phyloP scores from a whole-genome alignment of 2,329 filamentous ascomycete species.

The Cytospora schulzeri region DNA sequence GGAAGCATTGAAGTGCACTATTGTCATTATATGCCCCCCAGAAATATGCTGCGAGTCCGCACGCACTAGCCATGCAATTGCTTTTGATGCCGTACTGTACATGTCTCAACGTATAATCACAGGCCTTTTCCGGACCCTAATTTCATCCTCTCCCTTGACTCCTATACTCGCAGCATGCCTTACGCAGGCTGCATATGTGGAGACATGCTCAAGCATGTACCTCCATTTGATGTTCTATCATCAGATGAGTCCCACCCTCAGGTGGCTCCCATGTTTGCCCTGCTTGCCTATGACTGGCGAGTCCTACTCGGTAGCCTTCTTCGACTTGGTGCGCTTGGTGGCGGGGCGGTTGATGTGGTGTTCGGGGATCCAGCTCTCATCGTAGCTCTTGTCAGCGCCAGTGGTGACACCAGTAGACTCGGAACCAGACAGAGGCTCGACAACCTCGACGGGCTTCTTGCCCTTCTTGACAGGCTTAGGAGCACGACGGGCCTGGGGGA shows the following conservation, averaged over 20 bases:
- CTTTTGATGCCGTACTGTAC: slow-evolving; percentile 17
- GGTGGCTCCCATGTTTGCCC: not conserved
- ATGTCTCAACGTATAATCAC: slow-evolving; percentile 13
- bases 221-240: not conserved
- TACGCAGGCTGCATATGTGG: not conserved
- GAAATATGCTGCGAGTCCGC: slow-evolving; percentile 1
- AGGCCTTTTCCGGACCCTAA: slow-evolving; percentile 6
- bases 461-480: slow-evolving; percentile 56
- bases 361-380: slow-evolving; percentile 91
- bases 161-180: not conserved
- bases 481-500: slow-evolving; percentile 82
- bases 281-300: not conserved
- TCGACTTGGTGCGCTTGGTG: slow-evolving; percentile 64
- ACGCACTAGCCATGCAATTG: not conserved
- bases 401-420: slow-evolving; percentile 71
- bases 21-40: slow-evolving; percentile 8
- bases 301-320: slow-evolving; percentile 37
- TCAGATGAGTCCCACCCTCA: slow-evolving; percentile 1
- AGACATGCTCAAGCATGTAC: not conserved
- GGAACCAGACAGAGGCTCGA: slow-evolving; percentile 65
- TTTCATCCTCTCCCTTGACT: not conserved
- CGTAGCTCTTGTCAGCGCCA: slow-evolving; percentile 73
- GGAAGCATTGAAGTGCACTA: not conserved
- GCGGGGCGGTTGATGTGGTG: slow-evolving; percentile 86
- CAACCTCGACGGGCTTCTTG: slow-evolving; percentile 68